Conservation (phyloP, 2,329 filamentous ascomycete genomes). For the Rhytidhysteron rufulum region DNA sequence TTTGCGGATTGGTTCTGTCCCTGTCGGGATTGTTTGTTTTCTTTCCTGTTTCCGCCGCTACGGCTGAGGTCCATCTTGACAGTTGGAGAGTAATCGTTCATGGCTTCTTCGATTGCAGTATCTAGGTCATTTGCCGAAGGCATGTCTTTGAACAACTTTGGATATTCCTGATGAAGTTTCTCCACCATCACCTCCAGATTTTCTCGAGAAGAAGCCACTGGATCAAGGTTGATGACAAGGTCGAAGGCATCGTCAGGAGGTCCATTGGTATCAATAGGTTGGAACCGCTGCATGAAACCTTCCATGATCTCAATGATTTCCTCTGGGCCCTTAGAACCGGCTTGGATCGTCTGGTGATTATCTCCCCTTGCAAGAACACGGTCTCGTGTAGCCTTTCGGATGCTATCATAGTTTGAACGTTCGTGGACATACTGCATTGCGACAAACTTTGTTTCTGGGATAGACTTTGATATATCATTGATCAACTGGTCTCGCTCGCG, state of each 20-base stretch:
- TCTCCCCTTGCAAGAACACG: slow-evolving; percentile 83
- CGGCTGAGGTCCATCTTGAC: slow-evolving; percentile 71
- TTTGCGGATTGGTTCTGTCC: slow-evolving; percentile 25
- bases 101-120: slow-evolving; percentile 68
- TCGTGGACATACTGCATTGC: slow-evolving; percentile 88
- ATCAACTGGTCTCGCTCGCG: slow-evolving; percentile 88
- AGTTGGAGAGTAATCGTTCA: slow-evolving; percentile 73
- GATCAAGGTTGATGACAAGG: slow-evolving; percentile 77
- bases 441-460: slow-evolving; percentile 67
- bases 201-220: slow-evolving; percentile 68
- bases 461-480: slow-evolving; percentile 63
- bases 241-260: slow-evolving; percentile 82
- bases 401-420: slow-evolving; percentile 60
- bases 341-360: slow-evolving; percentile 97
- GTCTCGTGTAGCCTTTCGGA: slow-evolving; percentile 70
- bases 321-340: slow-evolving; percentile 62
- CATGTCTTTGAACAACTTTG: slow-evolving; percentile 66
- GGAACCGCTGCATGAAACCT: slow-evolving; percentile 82
- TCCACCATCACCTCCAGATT: slow-evolving; percentile 80
- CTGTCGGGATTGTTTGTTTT: slow-evolving; percentile 36
- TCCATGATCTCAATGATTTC: slow-evolving; percentile 93
- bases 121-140: slow-evolving; percentile 74
- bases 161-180: slow-evolving; percentile 71
- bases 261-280: slow-evolving; percentile 64
- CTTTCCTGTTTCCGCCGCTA: slow-evolving; percentile 34